Base-by-base conservation (phyloP, 2,329 filamentous ascomycete species). In the Penicillium sp. region DNA sequence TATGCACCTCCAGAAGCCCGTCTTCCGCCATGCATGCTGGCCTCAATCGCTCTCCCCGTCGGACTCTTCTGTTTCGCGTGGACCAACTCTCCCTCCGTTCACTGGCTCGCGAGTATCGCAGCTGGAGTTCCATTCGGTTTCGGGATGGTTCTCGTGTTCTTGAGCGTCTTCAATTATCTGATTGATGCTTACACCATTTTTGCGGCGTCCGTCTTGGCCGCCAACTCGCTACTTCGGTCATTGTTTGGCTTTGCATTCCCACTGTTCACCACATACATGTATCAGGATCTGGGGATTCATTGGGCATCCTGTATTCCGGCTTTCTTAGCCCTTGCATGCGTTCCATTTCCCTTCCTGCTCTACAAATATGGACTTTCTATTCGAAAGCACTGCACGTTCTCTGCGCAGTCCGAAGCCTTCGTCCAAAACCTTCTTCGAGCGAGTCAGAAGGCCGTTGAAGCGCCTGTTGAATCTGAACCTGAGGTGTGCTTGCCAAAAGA, bases 1-100 rank as follows among this genome's bases (percentile, higher is more conserved):
- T 79, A 82, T 50, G 81, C 81, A 8, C 77, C 82, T n/a, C 81
- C 82, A 0, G 81, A 83, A 67, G 77, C 76, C 33, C 78, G 77
- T 41, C 64, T 81, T 2, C 76, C 77, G 2, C 74, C 77, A 5
- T 73, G 70, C 37, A 75, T 79, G 51, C 52, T 77, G 3, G 76
- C 75, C 28, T 74, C 72, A 45, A 68, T 80, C 18, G 65, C 69
- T n/a, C 71, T 84, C 33, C 81, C 82, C 0, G 64, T 80, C 35
- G 77, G 78, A 13, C 69, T 82, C 4, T 81, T 82, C 64, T 81
- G 78, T 78, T 79, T 82, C 49, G 80, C 79, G 0, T 83, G 80
- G 80, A 80, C 80, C 1, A 77, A 79, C 42, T 76, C 70, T 47
- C 71, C 65, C 49, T 62, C 61, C 2, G 56, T 72, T 29, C 69